phyloP scores from a whole-genome alignment of 2,329 filamentous ascomycete species.

The Claviceps maximensis region DNA sequence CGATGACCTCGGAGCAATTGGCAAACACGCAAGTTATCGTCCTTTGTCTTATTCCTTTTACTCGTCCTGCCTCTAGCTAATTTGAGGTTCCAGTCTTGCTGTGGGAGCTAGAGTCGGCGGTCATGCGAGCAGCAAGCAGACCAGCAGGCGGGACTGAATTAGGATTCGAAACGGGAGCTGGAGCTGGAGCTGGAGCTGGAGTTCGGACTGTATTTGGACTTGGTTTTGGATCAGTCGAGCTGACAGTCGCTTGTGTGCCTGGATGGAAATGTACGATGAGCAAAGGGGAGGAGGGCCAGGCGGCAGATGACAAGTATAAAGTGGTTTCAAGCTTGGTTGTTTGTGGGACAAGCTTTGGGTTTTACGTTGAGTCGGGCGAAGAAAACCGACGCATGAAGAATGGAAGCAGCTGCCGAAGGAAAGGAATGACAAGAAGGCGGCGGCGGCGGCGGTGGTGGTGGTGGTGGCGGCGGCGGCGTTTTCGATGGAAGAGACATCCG shows the following conservation, averaged over 20 bases:
- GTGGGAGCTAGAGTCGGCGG: neutral
- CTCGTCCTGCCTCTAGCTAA: neutral
- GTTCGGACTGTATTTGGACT: neutral
- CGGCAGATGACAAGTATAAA: neutral
- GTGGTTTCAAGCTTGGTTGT: too few relatives aligned
- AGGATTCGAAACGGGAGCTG: neutral
- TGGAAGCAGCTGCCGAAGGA: neutral
- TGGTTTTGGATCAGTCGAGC: neutral
- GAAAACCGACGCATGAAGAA: neutral
- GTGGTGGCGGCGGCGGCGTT: neutral
- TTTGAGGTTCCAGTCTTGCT: neutral
- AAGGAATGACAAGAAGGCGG: neutral
- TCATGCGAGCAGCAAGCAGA: neutral
- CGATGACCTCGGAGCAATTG: neutral
- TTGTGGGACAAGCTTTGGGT: neutral
- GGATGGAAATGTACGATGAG: neutral
- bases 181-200: neutral
- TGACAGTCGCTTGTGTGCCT: neutral
- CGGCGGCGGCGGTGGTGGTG: neutral
- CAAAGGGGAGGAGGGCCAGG: too few relatives aligned
- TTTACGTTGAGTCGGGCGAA: neutral
- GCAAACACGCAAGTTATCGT: neutral
- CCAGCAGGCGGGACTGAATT: neutral
- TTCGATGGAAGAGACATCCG: neutral
- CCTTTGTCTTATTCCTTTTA: neutral